Base-by-base conservation (phyloP, 2,329 filamentous ascomycete species). In the Microascus cirrosus region DNA sequence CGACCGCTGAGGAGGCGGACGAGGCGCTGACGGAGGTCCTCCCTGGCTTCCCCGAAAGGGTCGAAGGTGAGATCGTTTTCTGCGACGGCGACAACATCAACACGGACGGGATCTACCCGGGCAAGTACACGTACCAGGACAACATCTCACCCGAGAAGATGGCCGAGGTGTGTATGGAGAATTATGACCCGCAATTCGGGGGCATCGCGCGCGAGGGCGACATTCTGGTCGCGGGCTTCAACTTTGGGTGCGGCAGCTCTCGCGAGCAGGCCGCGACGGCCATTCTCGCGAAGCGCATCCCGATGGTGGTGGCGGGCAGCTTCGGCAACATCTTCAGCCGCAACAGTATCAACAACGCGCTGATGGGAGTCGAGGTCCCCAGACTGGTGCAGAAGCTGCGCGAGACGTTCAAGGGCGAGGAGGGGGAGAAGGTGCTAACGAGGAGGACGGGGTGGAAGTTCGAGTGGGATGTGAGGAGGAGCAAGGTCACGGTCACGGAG, bases 71-170 rank as follows among this genome's bases (percentile, higher is more conserved):
- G 70, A 95, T 97, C 59, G 78, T 95, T 53, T 96, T 94, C 72
- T 89, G 83, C 67, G 89, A 96, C 65, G 83, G 82, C 1, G 76
- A 80, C 63, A 95, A 95, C 72, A 83, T 96, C 69, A 89, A 94
- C 73, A 97, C 93, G 0, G 93, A 97, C 67, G 86, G 82, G 57
- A 96, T 97, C 69, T 97, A 97, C 70, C 88, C 91, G 0, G 90
- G 89, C 12, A 87, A 87, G 71, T 88, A 90, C 70, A 96, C 92
- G 0, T 97, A 97, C 72, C 90, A 95, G 68, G 92, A 97, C 67
- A 81, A 89, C 65, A 78, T 97, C 1, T 74, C 87, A 0, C 76
- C 73, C 0, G 86, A 90, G 61, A 83, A 83, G 59, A 96, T 97
- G 93, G 90, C 90, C 0, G 77, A 88, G 63, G 91, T 92, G 0